Conservation (phyloP, 495 filamentous ascomycete genomes). For the Lasiosphaeria hispida region DNA sequence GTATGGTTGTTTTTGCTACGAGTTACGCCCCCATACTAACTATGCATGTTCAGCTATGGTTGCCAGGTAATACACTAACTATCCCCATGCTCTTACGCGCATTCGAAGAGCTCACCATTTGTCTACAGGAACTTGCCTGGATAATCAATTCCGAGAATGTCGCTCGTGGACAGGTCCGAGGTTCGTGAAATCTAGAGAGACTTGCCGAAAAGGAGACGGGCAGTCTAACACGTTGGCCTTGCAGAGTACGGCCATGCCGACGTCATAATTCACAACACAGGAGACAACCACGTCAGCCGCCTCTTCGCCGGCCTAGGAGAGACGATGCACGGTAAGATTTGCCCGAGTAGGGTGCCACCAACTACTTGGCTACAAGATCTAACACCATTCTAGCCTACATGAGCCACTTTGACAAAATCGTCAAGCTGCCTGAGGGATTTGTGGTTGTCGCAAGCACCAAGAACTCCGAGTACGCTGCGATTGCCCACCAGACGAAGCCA, state of each 20-base stretch:
- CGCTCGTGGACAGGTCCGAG: conserved; percentile 64
- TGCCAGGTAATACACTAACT: conserved; percentile 8
- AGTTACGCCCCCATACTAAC: conserved; percentile 3
- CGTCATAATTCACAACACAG: conserved; percentile 44
- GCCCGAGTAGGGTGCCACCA: neutral
- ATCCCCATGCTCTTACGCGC: too few species aligned
- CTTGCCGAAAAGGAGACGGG: neutral
- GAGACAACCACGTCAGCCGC: conserved; percentile 59
- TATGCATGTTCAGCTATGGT: conserved; percentile 8
- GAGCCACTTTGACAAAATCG: conserved; percentile 85
- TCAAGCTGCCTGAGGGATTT: conserved; percentile 67
- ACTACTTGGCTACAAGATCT: conserved; percentile 20
- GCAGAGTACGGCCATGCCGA: conserved; percentile 35
- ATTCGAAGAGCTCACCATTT: too few species aligned
- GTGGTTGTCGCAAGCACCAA: conserved; percentile 66
- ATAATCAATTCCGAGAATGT: conserved; percentile 66
- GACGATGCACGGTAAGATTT: conserved; percentile 41
- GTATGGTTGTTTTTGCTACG: conserved; percentile 47
- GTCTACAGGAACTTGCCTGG: conserved; percentile 71
- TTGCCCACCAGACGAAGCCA: conserved; percentile 68
- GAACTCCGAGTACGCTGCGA: conserved; percentile 75
- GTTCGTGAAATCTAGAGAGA: neutral
- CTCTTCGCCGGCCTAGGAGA: conserved; percentile 71
- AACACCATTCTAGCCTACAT: conserved; percentile 56
- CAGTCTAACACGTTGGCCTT: neutral